Evolutionary conservation across 108 stramenopile species (phyloP), one percentile per base, ranked within the genome.

Genomic region (Fistulifera solaris): DNA sequence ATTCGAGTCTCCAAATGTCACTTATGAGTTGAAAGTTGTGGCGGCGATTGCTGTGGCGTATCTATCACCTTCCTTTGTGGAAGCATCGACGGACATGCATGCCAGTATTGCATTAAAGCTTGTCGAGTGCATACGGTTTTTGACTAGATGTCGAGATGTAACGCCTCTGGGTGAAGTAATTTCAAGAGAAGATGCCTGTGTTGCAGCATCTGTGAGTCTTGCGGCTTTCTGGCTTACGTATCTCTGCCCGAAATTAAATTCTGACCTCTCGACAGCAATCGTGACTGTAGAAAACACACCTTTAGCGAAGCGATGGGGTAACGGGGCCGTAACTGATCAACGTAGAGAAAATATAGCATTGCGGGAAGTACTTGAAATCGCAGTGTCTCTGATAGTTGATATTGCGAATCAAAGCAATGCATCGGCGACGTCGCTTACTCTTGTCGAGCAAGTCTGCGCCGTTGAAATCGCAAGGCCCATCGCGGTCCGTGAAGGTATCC

Each of bases 401-500:
- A 28, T 74, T 2, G 72, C 72, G 46, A 58, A 27, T 19, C 23
- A 16, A 6, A 45, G 13, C 13, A 48, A 48, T 39, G 52, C 26
- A 47, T 66, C 25, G 40, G 48, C 14, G 71, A 41, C 27, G 43
- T 44, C 51, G 17, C 67, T 68, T 23, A 63, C 31, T 28, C 60
- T 77, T 40, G 70, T 83, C 47, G 75, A 83, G 54, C 71, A 68
- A 48, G 52, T 83, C 27, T 83, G 81, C 56, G 66, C 66, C 6
- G 67, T 76, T 0, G 75, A 78, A 19, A 57, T 38, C 14, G 75
- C 75, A 1, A 49, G 74, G 17, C 70, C 77, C 10, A 68, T 83
- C 35, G 81, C 72, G 15, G 75, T 83, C 13, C 63, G 75, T 24
- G 77, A 83, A 54, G 81, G 81, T 14, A 48, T 78, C 16, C 43